A percentile compares a stretch with the other conserved stretches of the same genome.
These are phyloP conservation scores for Phytophthora fragariae DNA, from an alignment of 352 stramenopile genomes.

Conservation along the genomic window DNA sequence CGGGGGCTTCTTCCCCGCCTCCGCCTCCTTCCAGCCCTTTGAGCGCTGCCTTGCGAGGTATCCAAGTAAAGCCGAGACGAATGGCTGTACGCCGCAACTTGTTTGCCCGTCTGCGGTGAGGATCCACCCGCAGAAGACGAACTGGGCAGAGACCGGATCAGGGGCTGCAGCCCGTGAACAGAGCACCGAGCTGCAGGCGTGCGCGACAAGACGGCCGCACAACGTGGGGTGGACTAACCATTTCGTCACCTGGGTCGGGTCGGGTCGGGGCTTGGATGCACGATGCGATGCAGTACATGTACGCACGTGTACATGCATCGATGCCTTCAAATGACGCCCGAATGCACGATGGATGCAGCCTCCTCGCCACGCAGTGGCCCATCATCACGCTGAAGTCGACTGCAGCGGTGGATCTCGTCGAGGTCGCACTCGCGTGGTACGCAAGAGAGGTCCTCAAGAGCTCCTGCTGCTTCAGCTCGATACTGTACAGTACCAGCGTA, in stretches of 20 bases:
- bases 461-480: neutral
- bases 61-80: too few species aligned
- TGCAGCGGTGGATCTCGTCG: neutral
- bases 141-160: constrained; percentile 24
- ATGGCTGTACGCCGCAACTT: constrained; percentile 7
- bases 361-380: too few species aligned
- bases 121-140: constrained; percentile 22
- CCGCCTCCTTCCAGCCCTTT: too few species aligned
- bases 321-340: too few species aligned
- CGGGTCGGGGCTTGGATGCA: too few species aligned
- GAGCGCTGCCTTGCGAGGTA: too few species aligned
- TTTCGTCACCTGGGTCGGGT: too few species aligned
- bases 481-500: neutral
- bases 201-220: constrained; percentile 20
- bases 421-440: neutral
- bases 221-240: neutral
- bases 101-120: constrained; percentile 19
- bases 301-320: too few species aligned
- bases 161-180: constrained; percentile 35
- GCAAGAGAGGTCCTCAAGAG: neutral
- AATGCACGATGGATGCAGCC: too few species aligned
- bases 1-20: too few species aligned
- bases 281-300: too few species aligned
- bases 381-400: neutral
- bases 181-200: constrained; percentile 28